These are phyloP conservation scores for Trifolium dubium DNA, from an alignment of 306 rosid genomes.

Conservation along the genomic window DNA sequence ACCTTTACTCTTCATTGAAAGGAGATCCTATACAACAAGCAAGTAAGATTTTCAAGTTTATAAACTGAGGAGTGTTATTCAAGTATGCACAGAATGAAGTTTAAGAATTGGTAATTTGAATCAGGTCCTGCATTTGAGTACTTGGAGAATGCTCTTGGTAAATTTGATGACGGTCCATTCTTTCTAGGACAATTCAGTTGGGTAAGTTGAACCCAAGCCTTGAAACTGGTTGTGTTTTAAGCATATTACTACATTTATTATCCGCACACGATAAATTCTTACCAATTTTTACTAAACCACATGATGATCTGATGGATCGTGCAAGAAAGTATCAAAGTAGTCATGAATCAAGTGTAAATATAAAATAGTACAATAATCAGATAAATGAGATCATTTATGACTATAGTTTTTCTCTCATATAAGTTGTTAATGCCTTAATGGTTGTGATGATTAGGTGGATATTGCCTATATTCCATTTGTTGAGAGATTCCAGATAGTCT, in stretches of 20 bases:
- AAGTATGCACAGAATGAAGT: background rate
- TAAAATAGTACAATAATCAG: background rate
- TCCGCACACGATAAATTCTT: background rate
- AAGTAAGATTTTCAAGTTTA: conserved; percentile 46
- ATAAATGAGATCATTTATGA: background rate
- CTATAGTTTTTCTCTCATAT: conserved; percentile 4
- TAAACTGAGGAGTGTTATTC: background rate
- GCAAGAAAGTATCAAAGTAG: conserved; percentile 8
- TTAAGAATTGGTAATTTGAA: conserved; percentile 3
- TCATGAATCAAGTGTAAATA: conserved; percentile 10
- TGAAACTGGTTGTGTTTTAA: background rate
- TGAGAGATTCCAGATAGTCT: conserved; percentile 68
- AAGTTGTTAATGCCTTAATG: conserved; percentile 11
- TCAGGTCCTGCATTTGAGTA: conserved; percentile 71
- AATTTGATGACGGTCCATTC: conserved; percentile 74
- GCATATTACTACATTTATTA: background rate
- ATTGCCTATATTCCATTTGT: conserved; percentile 68
- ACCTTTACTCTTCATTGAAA: conserved; percentile 48
- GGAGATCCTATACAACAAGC: conserved; percentile 48
- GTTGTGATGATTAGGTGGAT: conserved; percentile 70
- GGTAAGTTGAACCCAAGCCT: conserved; percentile 53
- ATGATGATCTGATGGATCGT: background rate
- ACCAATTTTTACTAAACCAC: background rate
- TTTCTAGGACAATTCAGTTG: conserved; percentile 72
- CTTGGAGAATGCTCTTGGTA: conserved; percentile 70